Evolutionary conservation across 208 protist genomes (phyloP).

Genomic region (Crithidia mellificae): DNA sequence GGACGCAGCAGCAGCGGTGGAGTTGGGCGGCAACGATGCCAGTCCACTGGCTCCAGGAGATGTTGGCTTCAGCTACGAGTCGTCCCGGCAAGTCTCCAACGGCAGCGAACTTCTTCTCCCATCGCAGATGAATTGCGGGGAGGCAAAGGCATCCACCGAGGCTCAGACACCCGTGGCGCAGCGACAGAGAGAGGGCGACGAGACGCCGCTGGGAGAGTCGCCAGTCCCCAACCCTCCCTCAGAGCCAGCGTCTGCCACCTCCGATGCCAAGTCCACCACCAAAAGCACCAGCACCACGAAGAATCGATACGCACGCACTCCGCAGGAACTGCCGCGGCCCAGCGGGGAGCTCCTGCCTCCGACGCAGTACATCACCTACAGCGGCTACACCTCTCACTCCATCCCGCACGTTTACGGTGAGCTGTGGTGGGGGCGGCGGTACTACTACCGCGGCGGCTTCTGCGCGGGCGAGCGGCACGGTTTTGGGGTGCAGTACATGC

Average conservation of each 20-base stretch:
- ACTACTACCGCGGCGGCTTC: constrained; percentile 74
- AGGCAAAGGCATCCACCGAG: no score
- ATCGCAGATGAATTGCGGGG: not conserved
- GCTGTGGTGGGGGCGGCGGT: constrained; percentile 68
- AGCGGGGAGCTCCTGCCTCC: constrained; percentile 22
- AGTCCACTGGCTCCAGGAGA: not conserved
- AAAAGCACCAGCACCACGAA: not conserved
- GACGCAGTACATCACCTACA: constrained; percentile 62
- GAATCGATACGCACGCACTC: not conserved
- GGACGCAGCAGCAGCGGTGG: no score
- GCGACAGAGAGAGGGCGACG: not conserved
- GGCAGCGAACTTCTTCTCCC: not conserved
- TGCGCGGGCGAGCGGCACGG: constrained; percentile 58
- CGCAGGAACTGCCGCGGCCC: not conserved
- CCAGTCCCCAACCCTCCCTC: not conserved
- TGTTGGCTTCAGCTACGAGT: constrained; percentile 6
- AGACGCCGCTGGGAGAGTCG: not conserved
- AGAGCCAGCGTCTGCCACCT: no score
- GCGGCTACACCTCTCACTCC: constrained; percentile 64
- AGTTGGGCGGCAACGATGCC: no score
- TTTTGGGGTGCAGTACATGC: constrained; percentile 61
- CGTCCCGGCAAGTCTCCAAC: constrained; percentile 13
- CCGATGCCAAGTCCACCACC: no score
- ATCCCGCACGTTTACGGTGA: constrained; percentile 81
- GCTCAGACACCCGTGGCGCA: not conserved